Conservation (phyloP, 345 rosid genomes). For the Syzygium grande region DNA sequence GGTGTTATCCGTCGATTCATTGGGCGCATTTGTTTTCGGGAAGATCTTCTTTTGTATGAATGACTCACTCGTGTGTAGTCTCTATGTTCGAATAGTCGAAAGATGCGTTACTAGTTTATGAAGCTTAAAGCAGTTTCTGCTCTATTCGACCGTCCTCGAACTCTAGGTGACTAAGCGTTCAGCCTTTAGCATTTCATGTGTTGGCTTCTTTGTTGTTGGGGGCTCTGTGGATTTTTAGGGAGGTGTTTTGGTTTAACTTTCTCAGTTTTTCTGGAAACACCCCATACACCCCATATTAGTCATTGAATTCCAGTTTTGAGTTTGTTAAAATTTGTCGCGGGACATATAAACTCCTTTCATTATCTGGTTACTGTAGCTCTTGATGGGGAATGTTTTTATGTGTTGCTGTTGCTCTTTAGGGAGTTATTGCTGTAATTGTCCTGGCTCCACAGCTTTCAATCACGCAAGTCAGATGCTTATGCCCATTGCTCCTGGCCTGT, state of each 20-base stretch:
- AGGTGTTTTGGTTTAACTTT: neutral
- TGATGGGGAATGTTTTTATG: neutral
- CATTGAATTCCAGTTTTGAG: neutral
- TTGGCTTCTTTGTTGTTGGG: neutral
- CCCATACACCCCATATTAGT: neutral
- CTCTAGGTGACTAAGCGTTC: neutral
- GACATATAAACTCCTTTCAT: neutral
- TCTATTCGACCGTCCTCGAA: neutral
- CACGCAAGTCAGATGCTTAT: neutral
- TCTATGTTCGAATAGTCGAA: neutral
- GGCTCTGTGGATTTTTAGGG: neutral
- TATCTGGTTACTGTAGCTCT: neutral
- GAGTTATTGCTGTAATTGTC: neutral
- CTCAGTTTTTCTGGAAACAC: neutral
- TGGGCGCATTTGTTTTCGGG: neutral
- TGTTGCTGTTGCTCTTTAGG: neutral
- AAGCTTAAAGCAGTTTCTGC: neutral
- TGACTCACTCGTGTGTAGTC: neutral
- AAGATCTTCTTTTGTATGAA: neutral
- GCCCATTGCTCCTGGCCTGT: neutral
- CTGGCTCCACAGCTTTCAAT: neutral
- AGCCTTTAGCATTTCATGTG: neutral
- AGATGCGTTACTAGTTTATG: neutral
- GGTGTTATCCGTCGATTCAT: neutral
- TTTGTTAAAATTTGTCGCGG: neutral